Percentiles rank a stretch among this genome's conserved stretches.
phyloP scores from a whole-genome alignment of 2,329 filamentous ascomycete species.

The Talaromyces sp. region DNA sequence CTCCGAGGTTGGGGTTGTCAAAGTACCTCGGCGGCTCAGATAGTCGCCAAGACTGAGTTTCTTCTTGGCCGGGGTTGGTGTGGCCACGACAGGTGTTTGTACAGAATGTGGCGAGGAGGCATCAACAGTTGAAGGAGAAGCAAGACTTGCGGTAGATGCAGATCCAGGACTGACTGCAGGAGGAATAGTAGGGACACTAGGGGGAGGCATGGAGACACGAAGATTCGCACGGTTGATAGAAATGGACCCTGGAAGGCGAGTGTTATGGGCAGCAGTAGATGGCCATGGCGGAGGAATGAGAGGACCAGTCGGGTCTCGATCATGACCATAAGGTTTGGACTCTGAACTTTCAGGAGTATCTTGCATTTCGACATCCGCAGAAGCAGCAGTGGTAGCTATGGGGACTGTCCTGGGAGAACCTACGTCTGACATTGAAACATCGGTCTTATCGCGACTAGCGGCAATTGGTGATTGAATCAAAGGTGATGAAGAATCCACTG shows the following conservation, averaged over 20 bases:
- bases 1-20: slow-evolving; percentile 45
- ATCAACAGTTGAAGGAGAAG: slow-evolving; percentile 33
- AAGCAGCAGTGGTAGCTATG: slow-evolving; percentile 12
- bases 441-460: slow-evolving; percentile 2
- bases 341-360: slow-evolving; percentile 30
- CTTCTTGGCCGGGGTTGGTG: slow-evolving; percentile 54
- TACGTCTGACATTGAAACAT: slow-evolving; percentile 7
- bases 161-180: slow-evolving; percentile 32
- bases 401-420: neutral
- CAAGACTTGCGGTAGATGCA: slow-evolving; percentile 31
- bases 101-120: slow-evolving; percentile 24
- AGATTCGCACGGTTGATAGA: slow-evolving; percentile 23
- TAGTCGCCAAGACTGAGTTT: slow-evolving; percentile 56
- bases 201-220: slow-evolving; percentile 33
- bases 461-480: slow-evolving; percentile 10
- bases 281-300: slow-evolving; percentile 37
- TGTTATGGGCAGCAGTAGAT: slow-evolving; percentile 42
- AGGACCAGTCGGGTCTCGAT: slow-evolving; percentile 22
- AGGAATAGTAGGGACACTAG: slow-evolving; percentile 25
- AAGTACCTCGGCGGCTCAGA: slow-evolving; percentile 45
- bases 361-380: slow-evolving; percentile 52
- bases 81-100: slow-evolving; percentile 33
- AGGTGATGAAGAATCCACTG: slow-evolving; percentile 19
- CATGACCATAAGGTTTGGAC: neutral
- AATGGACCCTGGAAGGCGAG: slow-evolving; percentile 31